Evolutionary conservation across 2,329 filamentous ascomycete genomes (phyloP), one percentile per base, ranked within the genome.

Genomic region (Verticillium alfalfae): DNA sequence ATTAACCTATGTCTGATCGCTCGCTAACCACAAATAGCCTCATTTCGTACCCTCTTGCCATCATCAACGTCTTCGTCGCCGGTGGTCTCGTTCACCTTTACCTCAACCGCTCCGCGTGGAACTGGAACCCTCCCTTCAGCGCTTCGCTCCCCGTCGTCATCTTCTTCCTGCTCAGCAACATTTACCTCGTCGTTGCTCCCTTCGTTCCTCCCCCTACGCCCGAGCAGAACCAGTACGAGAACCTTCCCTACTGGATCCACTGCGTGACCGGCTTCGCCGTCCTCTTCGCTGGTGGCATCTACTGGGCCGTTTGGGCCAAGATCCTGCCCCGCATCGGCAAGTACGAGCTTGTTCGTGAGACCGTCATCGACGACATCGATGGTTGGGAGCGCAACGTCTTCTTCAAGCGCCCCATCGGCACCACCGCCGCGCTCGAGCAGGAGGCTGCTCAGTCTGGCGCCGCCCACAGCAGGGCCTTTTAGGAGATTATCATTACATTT

Each of bases 311-410:
- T 7, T 86, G 84, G 84, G 79, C 82, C 4, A 68, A 79, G 41
- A 67, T 85, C 5, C 64, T 85, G 39, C 84, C 84, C 60, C 78
- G 75, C 67, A 63, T 85, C 37, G 83, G 83, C 15, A 68, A 69
- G 0, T 86, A 89, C 67, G 78, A 84, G 66, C 76, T 90, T 10
- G 78, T 85, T 2, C 79, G 82, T 61, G 81, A 87, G 71, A 78
- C 75, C 0, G 70, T 79, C 2, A 71, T 88, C 8, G 83, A 86
- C 63, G 78, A 79, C 0, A 78, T 84, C 52, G 86, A 89, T 69
- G 86, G 87, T 1, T 89, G 87, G 87, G 85, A 86, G 66, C 76
- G 83, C 37, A 84, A 76, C 60, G 77, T 83, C 2, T 87, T 88
- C 67, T 72, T 77, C 2, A 77, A 70, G 62, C 70, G 76, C 64